Evolutionary conservation across 441 rosid species (phyloP), one percentile per base, ranked within the genome.

Genomic region (Codiaeum variegatum): DNA sequence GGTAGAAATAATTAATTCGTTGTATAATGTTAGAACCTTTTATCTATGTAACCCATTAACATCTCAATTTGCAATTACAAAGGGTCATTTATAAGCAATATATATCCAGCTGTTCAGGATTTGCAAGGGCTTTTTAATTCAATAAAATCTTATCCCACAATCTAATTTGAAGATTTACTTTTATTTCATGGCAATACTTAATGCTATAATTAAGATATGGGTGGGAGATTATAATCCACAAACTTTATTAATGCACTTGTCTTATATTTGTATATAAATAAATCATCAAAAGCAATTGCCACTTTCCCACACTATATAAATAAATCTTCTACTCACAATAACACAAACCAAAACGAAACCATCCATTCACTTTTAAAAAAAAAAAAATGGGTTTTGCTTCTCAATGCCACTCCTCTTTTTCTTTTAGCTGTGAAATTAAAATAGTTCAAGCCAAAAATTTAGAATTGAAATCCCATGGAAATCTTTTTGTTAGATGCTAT

Each of bases 371-470:
- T 4, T 11, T 42, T 6, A n/a, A n/a, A n/a, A n/a, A n/a, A n/a
- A n/a, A n/a, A 12, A 42, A 42, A 59, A 85, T 85, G 92, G 89
- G 81, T 73, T 75, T 73, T 67, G 47, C 69, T 70, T 36, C 72
- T 77, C 76, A 66, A 54, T 68, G 10, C 10, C 6, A 38, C 5
- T 38, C 21, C 42, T 55, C 69, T 58, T 61, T 81, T 36, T 82
- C 86, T 64, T 82, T 86, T 75, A 80, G 80, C 67, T 88, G 85
- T 70, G 78, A 93, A 75, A 75, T 92, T 67, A 85, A 62, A 75
- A 82, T 93, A 80, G 40, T 80, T 54, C 84, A 85, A 84, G 95
- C 92, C 69, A 89, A 83, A 75, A 89, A 91, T 84, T 70, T 83
- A 46, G 84, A 83, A 46, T 9, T 75, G 78, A 85, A 76, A 59